Percentiles rank a stretch among this genome's conserved stretches.
Conservation (phyloP, 2,329 filamentous ascomycete genomes). For the Parafenestella ontariensis region DNA sequence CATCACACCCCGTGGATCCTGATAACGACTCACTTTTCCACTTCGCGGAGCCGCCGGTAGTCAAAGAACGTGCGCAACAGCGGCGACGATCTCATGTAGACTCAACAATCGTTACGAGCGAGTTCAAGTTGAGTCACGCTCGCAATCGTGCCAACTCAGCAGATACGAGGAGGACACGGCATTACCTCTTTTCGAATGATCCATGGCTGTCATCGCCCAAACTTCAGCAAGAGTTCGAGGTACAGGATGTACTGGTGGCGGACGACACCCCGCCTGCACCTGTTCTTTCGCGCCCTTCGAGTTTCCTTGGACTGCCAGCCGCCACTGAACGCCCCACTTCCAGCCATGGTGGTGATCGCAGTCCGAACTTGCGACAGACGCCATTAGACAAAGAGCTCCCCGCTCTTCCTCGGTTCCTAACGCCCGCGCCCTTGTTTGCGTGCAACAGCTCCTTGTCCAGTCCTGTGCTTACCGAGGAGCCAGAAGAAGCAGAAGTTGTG, state of each 20-base stretch:
- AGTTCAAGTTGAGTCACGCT: constrained; percentile 21
- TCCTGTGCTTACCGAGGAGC: constrained; percentile 13
- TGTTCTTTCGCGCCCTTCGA: constrained; percentile 26
- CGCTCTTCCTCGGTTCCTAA: constrained; percentile 37
- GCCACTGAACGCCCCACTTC: constrained; percentile 36
- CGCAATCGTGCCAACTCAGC: constrained; percentile 41
- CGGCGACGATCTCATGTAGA: constrained; percentile 34
- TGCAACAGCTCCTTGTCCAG: constrained; percentile 19
- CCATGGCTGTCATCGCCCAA: constrained; percentile 38
- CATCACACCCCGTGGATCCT: constrained; percentile 42
- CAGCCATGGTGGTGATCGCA: constrained; percentile 30
- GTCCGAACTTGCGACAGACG: constrained; percentile 17
- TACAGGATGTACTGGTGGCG: constrained; percentile 16
- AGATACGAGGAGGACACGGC: constrained; percentile 32
- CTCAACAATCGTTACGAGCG: constrained; percentile 17
- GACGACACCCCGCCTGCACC: constrained; percentile 26
- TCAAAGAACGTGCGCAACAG: constrained; percentile 7
- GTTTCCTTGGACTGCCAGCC: constrained; percentile 20
- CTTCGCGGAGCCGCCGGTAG: constrained; percentile 15
- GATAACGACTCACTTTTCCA: constrained; percentile 20
- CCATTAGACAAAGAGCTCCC: constrained; percentile 41
- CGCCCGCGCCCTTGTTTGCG: constrained; percentile 39
- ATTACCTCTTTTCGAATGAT: constrained; percentile 36
- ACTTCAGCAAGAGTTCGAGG: constrained; percentile 20
- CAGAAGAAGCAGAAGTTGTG: constrained; percentile 17